A percentile compares a stretch with the other conserved stretches of the same genome.
These are phyloP conservation scores for Talaromyces ruber DNA, from an alignment of 495 filamentous ascomycete species.

Conservation along the genomic window DNA sequence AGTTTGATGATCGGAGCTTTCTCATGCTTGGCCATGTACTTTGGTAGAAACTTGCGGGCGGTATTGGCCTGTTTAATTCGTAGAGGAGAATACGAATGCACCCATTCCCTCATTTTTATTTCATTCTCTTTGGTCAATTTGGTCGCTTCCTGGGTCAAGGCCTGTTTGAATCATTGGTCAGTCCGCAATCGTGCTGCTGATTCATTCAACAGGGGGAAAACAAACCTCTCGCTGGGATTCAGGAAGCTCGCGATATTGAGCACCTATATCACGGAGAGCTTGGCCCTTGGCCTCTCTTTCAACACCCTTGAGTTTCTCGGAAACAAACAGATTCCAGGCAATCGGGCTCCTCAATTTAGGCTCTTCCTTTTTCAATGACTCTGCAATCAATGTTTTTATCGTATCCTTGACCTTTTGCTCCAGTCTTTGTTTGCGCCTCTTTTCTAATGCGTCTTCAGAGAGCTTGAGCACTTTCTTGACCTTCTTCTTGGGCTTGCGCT, in stretches of 20 bases:
- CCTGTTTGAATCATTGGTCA: slow-evolving; percentile 16
- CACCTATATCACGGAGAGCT: slow-evolving; percentile 11
- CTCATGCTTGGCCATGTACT: slow-evolving; percentile 10
- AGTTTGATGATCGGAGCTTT: slow-evolving; percentile 3
- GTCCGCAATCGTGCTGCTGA: neutral
- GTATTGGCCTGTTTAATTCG: slow-evolving; percentile 55
- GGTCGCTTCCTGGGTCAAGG: slow-evolving; percentile 41
- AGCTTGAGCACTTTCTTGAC: slow-evolving; percentile 2
- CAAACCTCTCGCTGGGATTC: slow-evolving; percentile 29
- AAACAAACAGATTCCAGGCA: slow-evolving; percentile 17
- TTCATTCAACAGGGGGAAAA: neutral
- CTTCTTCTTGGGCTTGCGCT: slow-evolving; percentile 4
- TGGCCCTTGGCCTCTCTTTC: neutral
- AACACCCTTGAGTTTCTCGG: slow-evolving; percentile 11
- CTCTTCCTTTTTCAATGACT: slow-evolving; percentile 26
- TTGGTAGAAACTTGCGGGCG: slow-evolving; percentile 46
- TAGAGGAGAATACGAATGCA: slow-evolving; percentile 45
- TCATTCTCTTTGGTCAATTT: slow-evolving; percentile 32
- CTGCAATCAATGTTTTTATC: slow-evolving; percentile 8
- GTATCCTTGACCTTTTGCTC: slow-evolving; percentile 2
- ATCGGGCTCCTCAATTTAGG: slow-evolving; percentile 5
- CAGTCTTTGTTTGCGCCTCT: neutral
- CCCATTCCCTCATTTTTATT: slow-evolving; percentile 44
- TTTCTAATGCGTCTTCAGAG: slow-evolving; percentile 1
- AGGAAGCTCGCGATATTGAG: slow-evolving; percentile 15